Evolutionary conservation across 192 early-diverging fungal species (phyloP), one percentile per base, ranked within the genome.

Genomic region (Coemansia sp.): DNA sequence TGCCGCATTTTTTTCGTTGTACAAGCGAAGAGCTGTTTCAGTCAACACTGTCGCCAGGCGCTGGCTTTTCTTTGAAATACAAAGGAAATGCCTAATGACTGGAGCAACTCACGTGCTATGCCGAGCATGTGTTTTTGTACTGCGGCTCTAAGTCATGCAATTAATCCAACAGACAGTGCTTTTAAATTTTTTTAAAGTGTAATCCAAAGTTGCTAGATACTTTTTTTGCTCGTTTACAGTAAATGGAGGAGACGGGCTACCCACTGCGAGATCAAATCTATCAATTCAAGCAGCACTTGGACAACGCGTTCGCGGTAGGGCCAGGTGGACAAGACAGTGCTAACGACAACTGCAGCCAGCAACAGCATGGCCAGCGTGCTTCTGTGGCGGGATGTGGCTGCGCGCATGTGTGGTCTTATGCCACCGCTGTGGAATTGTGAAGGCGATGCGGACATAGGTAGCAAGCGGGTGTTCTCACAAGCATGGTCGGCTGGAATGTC

Each of bases 231-330:
- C 2, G 33, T 16, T 44, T 39, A 58, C 12, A 31, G 44, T 31
- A 74, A 57, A 34, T 70, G 63, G 20, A 78, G 46, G 0, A 83
- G 52, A 8, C 75, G 65, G 6, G 67, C 76, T 29, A 83, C 55
- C 81, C 81, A 83, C 64, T 83, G 73, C 0, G 72, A 62, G 47
- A 83, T 52, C 46, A 83, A 53, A 58, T 83, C 76, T 29, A 66
- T 43, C 20, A 83, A 39, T 65, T 83, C 81, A 20, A 72, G 24
- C 7, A 83, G 9, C 20, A 78, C 63, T 4, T 52, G 44, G 1
- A 69, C 41, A 15, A 83, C 46, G 29, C 70, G 81, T 34, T 49
- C 57, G n/a, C 53, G 81, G 47, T 69, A 70, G 10, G 81, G 81
- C 76, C 76, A 83, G 6, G 72, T 27, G 3, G 73, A 40, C 18